These are phyloP conservation scores for Fonsecaea pugnacius DNA, from an alignment of 2,329 filamentous ascomycete genomes.

Conservation along the genomic window DNA sequence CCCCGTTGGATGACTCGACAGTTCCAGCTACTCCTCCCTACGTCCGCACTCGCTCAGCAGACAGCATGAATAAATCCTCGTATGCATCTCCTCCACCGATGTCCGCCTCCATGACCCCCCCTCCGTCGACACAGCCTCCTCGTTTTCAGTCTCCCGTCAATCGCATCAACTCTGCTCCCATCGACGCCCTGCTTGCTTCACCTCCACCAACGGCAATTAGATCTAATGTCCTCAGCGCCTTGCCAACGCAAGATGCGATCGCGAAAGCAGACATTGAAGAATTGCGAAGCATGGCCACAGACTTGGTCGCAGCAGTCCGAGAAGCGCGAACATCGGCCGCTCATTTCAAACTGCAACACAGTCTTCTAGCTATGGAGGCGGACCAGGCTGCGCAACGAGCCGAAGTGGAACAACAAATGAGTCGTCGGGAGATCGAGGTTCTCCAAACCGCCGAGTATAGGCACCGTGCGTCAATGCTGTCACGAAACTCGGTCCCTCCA, in stretches of 20 bases:
- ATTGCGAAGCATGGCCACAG: constrained; percentile 59
- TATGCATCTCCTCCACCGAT: constrained; percentile 34
- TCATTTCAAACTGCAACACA: constrained; percentile 89
- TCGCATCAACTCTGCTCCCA: constrained; percentile 16
- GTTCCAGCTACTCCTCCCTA: constrained; percentile 33
- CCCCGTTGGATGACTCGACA: constrained; percentile 11
- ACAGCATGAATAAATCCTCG: constrained; percentile 32
- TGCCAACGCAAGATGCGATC: constrained; percentile 57
- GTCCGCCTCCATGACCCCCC: constrained; percentile 35
- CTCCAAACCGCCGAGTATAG: constrained; percentile 72
- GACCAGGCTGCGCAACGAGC: constrained; percentile 84
- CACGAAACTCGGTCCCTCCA: constrained; percentile 45
- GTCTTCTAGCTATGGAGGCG: constrained; percentile 80
- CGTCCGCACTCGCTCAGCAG: constrained; percentile 30
- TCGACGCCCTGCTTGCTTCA: constrained; percentile 40
- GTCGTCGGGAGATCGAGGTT: constrained; percentile 83
- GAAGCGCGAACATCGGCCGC: constrained; percentile 81
- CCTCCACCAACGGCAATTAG: constrained; percentile 57
- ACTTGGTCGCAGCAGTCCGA: constrained; percentile 59
- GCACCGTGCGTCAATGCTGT: constrained; percentile 54
- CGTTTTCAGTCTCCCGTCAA: constrained; percentile 33
- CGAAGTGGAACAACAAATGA: constrained; percentile 88
- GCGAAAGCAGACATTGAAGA: constrained; percentile 57
- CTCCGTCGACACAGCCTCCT: constrained; percentile 34
- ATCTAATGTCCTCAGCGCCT: constrained; percentile 49